A percentile compares a stretch with the other conserved stretches of the same genome.
Conservation (phyloP, 805 yeast species). For the Ogataea paradorogensis region DNA sequence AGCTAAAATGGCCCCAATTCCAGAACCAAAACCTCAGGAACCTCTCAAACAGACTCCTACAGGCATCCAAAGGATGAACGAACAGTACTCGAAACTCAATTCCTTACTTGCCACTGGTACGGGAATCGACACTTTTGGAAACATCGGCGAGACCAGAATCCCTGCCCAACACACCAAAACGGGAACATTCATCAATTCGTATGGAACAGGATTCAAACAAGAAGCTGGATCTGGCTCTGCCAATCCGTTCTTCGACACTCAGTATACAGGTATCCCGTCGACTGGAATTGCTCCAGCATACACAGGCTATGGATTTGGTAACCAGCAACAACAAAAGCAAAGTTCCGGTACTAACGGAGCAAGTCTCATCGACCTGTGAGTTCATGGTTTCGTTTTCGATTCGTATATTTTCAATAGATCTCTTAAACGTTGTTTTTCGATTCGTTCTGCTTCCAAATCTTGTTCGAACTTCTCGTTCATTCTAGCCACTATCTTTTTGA, state of each 20-base stretch:
- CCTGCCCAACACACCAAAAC: slow-evolving; percentile 92
- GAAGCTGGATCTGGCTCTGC: slow-evolving; percentile 41
- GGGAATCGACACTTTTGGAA: slow-evolving; percentile 92
- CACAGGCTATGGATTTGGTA: slow-evolving; percentile 95
- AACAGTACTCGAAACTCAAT: slow-evolving; percentile 69
- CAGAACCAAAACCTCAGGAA: slow-evolving; percentile 29
- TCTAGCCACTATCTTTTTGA: slow-evolving; percentile 60
- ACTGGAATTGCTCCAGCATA: slow-evolving; percentile 70
- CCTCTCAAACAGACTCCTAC: slow-evolving; percentile 47
- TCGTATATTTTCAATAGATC: slow-evolving; percentile 37
- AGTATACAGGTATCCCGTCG: slow-evolving; percentile 70
- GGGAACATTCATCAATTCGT: slow-evolving; percentile 76
- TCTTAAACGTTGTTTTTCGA: slow-evolving; percentile 46
- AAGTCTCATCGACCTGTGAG: slow-evolving; percentile 34
- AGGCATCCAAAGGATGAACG: slow-evolving; percentile 54
- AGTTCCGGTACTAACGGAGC: slow-evolving; percentile 18
- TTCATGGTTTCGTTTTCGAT: slow-evolving; percentile 3
- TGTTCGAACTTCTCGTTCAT: slow-evolving; percentile 60
- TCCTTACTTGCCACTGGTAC: slow-evolving; percentile 79
- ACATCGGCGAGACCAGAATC: slow-evolving; percentile 75
- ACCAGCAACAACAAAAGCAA: slow-evolving; percentile 45
- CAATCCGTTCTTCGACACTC: slow-evolving; percentile 64
- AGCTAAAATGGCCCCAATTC: not conserved
- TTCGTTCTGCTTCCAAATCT: slow-evolving; percentile 55
- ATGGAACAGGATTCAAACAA: slow-evolving; percentile 78